phyloP scores from a whole-genome alignment of 306 rosid genomes.

The Corylus heterophylla region DNA sequence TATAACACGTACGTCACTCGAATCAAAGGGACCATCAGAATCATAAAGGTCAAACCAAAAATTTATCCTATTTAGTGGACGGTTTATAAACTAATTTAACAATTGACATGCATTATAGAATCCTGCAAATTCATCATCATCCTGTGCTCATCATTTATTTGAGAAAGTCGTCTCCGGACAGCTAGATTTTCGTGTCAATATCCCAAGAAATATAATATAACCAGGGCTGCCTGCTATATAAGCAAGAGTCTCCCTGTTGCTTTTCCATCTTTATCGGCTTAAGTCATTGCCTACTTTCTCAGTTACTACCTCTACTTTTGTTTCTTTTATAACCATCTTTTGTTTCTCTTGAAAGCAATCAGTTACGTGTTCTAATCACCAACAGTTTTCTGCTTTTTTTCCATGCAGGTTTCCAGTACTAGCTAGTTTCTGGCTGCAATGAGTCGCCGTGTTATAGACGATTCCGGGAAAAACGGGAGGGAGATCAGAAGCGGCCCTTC shows the following conservation, averaged over 20 bases:
- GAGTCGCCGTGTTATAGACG: constrained; percentile 21
- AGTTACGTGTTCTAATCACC: background rate
- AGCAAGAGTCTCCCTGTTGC: background rate
- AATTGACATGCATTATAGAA: too few species aligned
- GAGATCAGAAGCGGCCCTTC: too few species aligned
- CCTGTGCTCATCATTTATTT: background rate
- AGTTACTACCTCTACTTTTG: background rate
- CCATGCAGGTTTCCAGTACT: background rate
- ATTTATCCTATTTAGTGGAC: too few species aligned
- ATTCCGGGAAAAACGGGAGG: background rate
- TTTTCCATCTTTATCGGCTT: background rate
- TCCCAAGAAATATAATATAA: background rate
- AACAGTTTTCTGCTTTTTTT: background rate
- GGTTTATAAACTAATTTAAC: too few species aligned
- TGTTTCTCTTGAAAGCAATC: background rate
- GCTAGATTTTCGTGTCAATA: background rate
- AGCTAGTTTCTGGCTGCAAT: background rate
- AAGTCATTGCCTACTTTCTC: background rate
- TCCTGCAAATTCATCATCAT: too few species aligned
- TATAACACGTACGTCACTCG: too few species aligned
- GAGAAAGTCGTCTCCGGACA: background rate
- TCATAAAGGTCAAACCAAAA: background rate
- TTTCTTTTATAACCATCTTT: too few species aligned
- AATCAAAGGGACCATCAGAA: too few species aligned
- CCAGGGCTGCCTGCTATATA: background rate